phyloP scores from a whole-genome alignment of 768 basidiomycete species.

The Porpolomopsis calyptriformis region DNA sequence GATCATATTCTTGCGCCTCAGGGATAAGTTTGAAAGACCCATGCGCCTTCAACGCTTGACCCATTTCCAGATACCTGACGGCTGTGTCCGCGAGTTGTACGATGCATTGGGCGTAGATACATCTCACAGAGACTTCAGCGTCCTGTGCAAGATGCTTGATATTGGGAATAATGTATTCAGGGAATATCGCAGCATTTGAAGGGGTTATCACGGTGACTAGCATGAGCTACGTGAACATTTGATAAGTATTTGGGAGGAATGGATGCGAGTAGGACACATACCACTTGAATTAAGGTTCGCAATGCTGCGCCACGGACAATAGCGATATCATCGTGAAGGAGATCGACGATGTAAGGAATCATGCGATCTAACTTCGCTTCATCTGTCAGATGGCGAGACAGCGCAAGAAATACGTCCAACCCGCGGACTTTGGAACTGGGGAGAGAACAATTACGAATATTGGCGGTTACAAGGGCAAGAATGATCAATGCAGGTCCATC shows the following conservation, averaged over 20 bases:
- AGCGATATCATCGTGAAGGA: slow-evolving; percentile 78
- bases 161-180: slow-evolving; percentile 93
- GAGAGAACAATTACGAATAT: slow-evolving; percentile 76
- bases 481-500: slow-evolving; percentile 87
- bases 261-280: slow-evolving; percentile 28
- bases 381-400: slow-evolving; percentile 76
- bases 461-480: slow-evolving; percentile 77
- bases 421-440: slow-evolving; percentile 82
- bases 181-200: slow-evolving; percentile 71
- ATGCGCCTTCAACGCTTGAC: slow-evolving; percentile 79
- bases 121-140: slow-evolving; percentile 71
- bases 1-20: slow-evolving; percentile 64
- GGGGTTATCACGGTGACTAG: slow-evolving; percentile 75
- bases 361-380: slow-evolving; percentile 92
- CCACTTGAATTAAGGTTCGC: slow-evolving; percentile 72
- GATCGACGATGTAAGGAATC: slow-evolving; percentile 83
- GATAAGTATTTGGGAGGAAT: background rate
- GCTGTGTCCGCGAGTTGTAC: slow-evolving; percentile 80
- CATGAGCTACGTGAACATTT: slow-evolving; percentile 22
- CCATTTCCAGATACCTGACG: slow-evolving; percentile 85
- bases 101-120: slow-evolving; percentile 75
- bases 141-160: slow-evolving; percentile 75
- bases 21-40: slow-evolving; percentile 56
- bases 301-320: slow-evolving; percentile 73
- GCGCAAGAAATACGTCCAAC: slow-evolving; percentile 76